These are phyloP conservation scores for Boletus pseudopeckii DNA, from an alignment of 768 basidiomycete species.

Conservation along the genomic window DNA sequence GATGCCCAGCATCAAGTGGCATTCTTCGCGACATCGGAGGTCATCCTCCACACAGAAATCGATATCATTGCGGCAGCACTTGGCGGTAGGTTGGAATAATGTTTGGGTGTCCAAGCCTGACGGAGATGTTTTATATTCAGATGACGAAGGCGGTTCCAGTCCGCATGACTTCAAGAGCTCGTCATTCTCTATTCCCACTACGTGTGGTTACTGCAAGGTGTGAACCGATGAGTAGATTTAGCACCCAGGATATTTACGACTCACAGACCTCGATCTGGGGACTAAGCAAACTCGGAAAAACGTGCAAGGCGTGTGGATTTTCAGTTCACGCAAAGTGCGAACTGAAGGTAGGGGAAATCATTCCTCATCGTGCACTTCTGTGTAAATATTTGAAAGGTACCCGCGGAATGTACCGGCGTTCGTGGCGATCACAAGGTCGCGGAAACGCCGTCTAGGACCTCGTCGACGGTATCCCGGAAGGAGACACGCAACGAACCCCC, in stretches of 20 bases:
- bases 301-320: slow-evolving; percentile 71
- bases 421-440: slow-evolving; percentile 26
- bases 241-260: slow-evolving; percentile 3
- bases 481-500: slow-evolving; percentile 23
- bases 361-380: slow-evolving; percentile 1
- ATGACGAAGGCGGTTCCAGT: slow-evolving; percentile 65
- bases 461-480: slow-evolving; percentile 34
- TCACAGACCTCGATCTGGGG: slow-evolving; percentile 81
- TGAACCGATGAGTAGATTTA: slow-evolving; percentile 7
- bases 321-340: slow-evolving; percentile 86
- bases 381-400: slow-evolving; percentile 45
- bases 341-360: slow-evolving; percentile 55
- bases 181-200: slow-evolving; percentile 81
- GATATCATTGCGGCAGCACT: slow-evolving; percentile 57
- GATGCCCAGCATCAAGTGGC: slow-evolving; percentile 60
- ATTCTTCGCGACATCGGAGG: slow-evolving; percentile 51
- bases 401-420: slow-evolving; percentile 58
- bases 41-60: slow-evolving; percentile 61
- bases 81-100: slow-evolving; percentile 46
- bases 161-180: slow-evolving; percentile 84
- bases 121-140: slow-evolving; percentile 36
- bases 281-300: slow-evolving; percentile 82
- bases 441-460: slow-evolving; percentile 29
- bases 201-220: slow-evolving; percentile 81
- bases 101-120: neutral